These are phyloP conservation scores for Paecilomyces sp. DNA, from an alignment of 2,329 filamentous ascomycete genomes.

Conservation along the genomic window DNA sequence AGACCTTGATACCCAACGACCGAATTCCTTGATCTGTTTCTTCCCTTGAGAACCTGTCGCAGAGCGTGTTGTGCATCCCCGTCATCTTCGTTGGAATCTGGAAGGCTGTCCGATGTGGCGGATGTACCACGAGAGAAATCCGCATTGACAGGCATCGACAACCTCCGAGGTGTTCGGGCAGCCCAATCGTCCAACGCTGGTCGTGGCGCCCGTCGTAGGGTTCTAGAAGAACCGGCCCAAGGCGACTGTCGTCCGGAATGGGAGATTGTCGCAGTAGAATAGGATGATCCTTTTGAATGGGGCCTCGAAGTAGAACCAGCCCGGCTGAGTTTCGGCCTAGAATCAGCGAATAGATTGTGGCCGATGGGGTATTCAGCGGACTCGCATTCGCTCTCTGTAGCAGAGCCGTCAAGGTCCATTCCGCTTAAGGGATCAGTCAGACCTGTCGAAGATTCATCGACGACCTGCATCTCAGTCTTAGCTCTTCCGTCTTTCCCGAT, in stretches of 20 bases:
- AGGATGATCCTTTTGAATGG: constrained; percentile 36
- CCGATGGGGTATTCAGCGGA: constrained; percentile 34
- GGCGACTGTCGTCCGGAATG: constrained; percentile 36
- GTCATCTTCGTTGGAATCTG: constrained; percentile 19
- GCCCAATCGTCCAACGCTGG: constrained; percentile 20
- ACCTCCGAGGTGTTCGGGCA: constrained; percentile 25
- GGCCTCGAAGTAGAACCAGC: constrained; percentile 31
- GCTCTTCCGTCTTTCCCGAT: constrained; percentile 43
- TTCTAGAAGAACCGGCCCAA: constrained; percentile 28
- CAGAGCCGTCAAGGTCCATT: constrained; percentile 37
- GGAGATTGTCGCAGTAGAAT: constrained; percentile 33
- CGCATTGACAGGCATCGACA: constrained; percentile 21
- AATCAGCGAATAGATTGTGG: constrained; percentile 29
- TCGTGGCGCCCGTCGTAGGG: constrained; percentile 16
- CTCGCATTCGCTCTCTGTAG: constrained; percentile 36
- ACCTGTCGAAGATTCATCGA: constrained; percentile 23
- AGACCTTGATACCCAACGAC: constrained; percentile 22
- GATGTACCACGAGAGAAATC: constrained; percentile 25
- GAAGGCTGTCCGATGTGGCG: constrained; percentile 17
- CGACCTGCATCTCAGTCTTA: constrained; percentile 37
- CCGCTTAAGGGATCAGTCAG: constrained; percentile 27
- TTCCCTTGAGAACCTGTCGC: constrained; percentile 36
- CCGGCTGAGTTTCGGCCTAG: constrained; percentile 17
- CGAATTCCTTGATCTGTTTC: constrained; percentile 18
- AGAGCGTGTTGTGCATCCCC: constrained; percentile 42